Conservation (phyloP, 148 eudicot genomes). For the Chenopodium album region DNA sequence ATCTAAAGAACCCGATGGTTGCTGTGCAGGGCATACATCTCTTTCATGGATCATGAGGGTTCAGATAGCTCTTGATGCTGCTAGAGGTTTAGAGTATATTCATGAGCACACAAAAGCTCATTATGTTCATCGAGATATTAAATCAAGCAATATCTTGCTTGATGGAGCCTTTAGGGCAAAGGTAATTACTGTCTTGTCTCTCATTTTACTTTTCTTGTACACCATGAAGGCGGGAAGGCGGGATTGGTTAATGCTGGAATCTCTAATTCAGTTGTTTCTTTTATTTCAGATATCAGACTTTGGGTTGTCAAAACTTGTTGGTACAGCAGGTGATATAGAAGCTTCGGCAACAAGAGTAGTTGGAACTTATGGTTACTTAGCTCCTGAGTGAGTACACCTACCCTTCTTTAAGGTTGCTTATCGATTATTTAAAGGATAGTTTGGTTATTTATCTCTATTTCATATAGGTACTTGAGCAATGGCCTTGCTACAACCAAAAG, state of each 20-base stretch:
- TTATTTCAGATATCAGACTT: slow-evolving; percentile 78
- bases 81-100: slow-evolving; percentile 94
- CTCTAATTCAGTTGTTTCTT: slow-evolving; percentile 21
- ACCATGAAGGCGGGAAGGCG: neutral
- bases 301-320: slow-evolving; percentile 91
- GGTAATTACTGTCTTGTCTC: slow-evolving; percentile 39
- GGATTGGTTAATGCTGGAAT: neutral
- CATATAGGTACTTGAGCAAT: slow-evolving; percentile 76
- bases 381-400: slow-evolving; percentile 79
- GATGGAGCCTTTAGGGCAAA: slow-evolving; percentile 89
- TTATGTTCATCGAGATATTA: slow-evolving; percentile 96
- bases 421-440: neutral
- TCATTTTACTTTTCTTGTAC: neutral
- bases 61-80: slow-evolving; percentile 94
- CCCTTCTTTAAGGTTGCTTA: neutral
- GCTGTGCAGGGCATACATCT: slow-evolving; percentile 67
- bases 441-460: slow-evolving; percentile 18
- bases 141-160: slow-evolving; percentile 91
- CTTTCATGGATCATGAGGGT: slow-evolving; percentile 98
- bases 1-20: neutral
- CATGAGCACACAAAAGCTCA: slow-evolving; percentile 98
- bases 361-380: slow-evolving; percentile 94
- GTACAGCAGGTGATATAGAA: slow-evolving; percentile 72
- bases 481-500: slow-evolving; percentile 86
- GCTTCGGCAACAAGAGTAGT: slow-evolving; percentile 89